These are phyloP conservation scores for Lasiosphaeris hirsuta DNA, from an alignment of 495 filamentous ascomycete genomes.

Conservation along the genomic window DNA sequence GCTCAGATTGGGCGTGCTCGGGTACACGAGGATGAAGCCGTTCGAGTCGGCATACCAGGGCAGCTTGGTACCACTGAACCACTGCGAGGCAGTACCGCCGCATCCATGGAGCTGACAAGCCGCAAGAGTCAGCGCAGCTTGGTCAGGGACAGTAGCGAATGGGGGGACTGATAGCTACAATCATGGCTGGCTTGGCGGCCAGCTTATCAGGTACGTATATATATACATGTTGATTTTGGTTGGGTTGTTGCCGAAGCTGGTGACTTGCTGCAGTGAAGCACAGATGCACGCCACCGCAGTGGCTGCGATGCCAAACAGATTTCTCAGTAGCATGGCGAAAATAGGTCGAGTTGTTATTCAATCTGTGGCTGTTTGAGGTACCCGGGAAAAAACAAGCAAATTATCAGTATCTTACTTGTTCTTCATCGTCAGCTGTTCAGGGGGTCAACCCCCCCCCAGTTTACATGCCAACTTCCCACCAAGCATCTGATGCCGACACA, in stretches of 20 bases:
- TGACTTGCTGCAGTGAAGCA: constrained; percentile 27
- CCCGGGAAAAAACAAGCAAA: not conserved
- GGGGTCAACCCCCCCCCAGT: not conserved
- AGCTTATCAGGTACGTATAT: constrained; percentile 54
- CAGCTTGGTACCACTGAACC: constrained; percentile 34
- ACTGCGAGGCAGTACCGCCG: constrained; percentile 30
- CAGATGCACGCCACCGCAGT: not conserved
- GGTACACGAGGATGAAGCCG: constrained; percentile 56
- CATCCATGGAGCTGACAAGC: constrained; percentile 35
- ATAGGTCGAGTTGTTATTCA: not conserved
- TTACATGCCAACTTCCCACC: not conserved
- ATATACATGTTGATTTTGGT: constrained; percentile 52
- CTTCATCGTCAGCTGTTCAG: not conserved
- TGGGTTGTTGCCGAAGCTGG: constrained; percentile 42
- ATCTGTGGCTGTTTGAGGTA: not conserved
- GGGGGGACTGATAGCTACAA: constrained; percentile 42
- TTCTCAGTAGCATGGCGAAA: constrained; percentile 2
- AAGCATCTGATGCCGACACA: not conserved
- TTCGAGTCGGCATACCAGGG: constrained; percentile 42
- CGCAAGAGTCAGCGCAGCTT: not conserved
- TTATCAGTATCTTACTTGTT: not conserved
- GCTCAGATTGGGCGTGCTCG: constrained; percentile 41
- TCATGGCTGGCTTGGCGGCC: constrained; percentile 46
- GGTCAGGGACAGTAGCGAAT: not conserved
- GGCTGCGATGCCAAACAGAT: constrained; percentile 6